Evolutionary conservation across 78 protist species (phyloP).

Genomic region (Dictyostelium brefeldianum): DNA sequence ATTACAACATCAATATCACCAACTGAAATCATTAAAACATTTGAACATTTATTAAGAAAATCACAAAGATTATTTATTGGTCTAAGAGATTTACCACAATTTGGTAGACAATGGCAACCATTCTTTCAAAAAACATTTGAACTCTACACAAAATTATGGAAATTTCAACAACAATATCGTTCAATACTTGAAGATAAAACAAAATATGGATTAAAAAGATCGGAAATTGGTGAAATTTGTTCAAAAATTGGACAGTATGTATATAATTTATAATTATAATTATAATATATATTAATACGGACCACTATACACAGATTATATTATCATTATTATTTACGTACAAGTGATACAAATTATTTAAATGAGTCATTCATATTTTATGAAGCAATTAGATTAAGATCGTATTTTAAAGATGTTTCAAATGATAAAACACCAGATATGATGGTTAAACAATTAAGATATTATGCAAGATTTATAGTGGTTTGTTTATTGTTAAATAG

Average conservation of each 20-base stretch:
- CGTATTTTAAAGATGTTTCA: slow-evolving; percentile 80
- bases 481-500: slow-evolving; percentile 76
- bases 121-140: slow-evolving; percentile 87
- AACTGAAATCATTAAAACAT: slow-evolving; percentile 40
- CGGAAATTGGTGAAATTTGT: slow-evolving; percentile 89
- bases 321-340: slow-evolving; percentile 67
- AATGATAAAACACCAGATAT: slow-evolving; percentile 55
- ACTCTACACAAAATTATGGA: slow-evolving; percentile 81
- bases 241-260: slow-evolving; percentile 85
- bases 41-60: slow-evolving; percentile 66
- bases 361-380: slow-evolving; percentile 86
- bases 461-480: slow-evolving; percentile 86
- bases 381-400: slow-evolving; percentile 82
- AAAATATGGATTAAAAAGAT: slow-evolving; percentile 77
- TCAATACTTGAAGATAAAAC: slow-evolving; percentile 41
- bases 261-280: neutral
- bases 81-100: slow-evolving; percentile 78
- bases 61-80: slow-evolving; percentile 70
- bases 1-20: neutral
- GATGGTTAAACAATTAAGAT: slow-evolving; percentile 84
- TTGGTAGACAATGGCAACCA: slow-evolving; percentile 87
- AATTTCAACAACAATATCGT: slow-evolving; percentile 83
- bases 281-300: neutral
- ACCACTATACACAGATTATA: too few relatives aligned
- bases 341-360: slow-evolving; percentile 84